Conservation (phyloP, 768 basidiomycete species). For the Auriscalpium orientale region DNA sequence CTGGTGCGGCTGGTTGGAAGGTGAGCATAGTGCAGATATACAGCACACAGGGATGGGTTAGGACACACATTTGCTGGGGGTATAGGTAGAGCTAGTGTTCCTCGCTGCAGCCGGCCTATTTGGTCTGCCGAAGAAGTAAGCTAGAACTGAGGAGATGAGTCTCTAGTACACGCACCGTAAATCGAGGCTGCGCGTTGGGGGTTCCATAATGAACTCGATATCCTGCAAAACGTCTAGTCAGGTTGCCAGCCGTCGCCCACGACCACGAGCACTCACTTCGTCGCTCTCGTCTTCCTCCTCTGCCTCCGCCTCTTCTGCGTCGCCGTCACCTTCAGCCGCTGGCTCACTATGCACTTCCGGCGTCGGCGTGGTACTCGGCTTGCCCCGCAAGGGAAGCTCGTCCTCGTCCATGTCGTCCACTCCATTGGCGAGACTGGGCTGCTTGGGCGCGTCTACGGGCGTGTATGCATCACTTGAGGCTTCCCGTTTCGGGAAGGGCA, state of each 20-base stretch:
- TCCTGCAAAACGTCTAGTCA: constrained; percentile 37
- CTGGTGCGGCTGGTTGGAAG: constrained; percentile 38
- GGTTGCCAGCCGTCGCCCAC: neutral
- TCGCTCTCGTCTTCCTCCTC: constrained; percentile 31
- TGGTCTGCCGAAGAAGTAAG: constrained; percentile 24
- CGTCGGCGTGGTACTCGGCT: constrained; percentile 14
- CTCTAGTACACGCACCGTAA: constrained; percentile 43
- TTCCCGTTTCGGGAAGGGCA: constrained; percentile 5
- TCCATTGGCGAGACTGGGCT: constrained; percentile 23
- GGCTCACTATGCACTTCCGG: constrained; percentile 14
- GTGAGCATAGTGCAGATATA: neutral
- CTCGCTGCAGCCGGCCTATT: constrained; percentile 23
- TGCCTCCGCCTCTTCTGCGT: constrained; percentile 26
- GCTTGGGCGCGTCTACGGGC: constrained; percentile 24
- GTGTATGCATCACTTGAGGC: neutral
- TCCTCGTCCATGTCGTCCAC: constrained; percentile 16
- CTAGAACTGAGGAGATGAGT: neutral
- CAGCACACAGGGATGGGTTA: neutral
- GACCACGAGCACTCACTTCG: constrained; percentile 34
- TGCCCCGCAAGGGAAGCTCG: constrained; percentile 9
- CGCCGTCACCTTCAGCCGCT: constrained; percentile 21
- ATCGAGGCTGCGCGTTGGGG: constrained; percentile 62
- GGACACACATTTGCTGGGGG: constrained; percentile 23
- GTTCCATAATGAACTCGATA: constrained; percentile 89
- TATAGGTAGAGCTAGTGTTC: constrained; percentile 21